Evolutionary conservation across 495 filamentous ascomycete species (phyloP), one percentile per base, ranked within the genome.

Genomic region (Penicillium odoratum): DNA sequence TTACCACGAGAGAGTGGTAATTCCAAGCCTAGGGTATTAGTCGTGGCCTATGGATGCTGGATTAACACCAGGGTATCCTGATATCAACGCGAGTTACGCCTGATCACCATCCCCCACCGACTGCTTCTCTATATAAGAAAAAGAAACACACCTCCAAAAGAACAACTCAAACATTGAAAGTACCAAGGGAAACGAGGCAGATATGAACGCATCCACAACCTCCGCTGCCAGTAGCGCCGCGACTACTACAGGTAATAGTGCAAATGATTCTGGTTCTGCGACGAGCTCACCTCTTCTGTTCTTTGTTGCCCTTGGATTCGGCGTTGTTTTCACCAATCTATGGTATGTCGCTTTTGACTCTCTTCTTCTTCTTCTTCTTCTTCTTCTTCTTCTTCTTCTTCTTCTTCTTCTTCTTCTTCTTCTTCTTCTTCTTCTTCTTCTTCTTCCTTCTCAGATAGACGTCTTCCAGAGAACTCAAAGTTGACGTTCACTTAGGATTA

Each of bases 251-350:
- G 47, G 48, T 38, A 60, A 52, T 18, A 48, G 51, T 36, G 53
- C 30, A 29, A 43, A 48, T 15, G 31, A 36, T 11, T 45, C 45
- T 5, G 55, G 61, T 33, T 62, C 51, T 51, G 57, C 67, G 40
- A 92, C 89, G n/a, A 94, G 85, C 62, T 95, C 91, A 7, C 95
- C 94, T 25, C 74, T 99, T 48, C 81, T 98, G 3, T 98, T 98
- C 70, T 98, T 98, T 70, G 94, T 98, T 30, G 94, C 95, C 9
- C 78, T 99, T 52, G 94, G 94, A 7, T 99, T 99, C 69, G 94
- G 94, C 55, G 95, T 99, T 26, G 94, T 99, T 21, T 99, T 99
- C 68, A 99, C 94, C 36, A 99, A 98, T 73, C 74, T 99, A 75
- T 99, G 94, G 94, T 98, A 82, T 59, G 78, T 69, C 11, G 30